Percentiles rank a stretch among this genome's conserved stretches.
These are phyloP conservation scores for Arxiozyma slooffiae DNA, from an alignment of 1,139 yeast species.

Conservation along the genomic window DNA sequence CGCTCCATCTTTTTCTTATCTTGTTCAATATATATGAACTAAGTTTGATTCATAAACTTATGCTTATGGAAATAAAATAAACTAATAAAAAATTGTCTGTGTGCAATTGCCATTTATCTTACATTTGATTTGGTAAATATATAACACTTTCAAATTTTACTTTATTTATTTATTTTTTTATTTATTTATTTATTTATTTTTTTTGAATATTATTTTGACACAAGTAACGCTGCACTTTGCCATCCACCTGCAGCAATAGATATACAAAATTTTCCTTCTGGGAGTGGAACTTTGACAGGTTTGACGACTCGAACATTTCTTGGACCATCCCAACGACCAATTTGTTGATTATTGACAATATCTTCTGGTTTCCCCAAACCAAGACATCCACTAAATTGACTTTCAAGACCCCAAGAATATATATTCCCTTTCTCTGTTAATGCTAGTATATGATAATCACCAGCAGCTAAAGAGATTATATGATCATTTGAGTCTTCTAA, in stretches of 20 bases:
- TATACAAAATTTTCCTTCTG: constrained; percentile 33
- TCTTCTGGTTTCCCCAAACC: constrained; percentile 48
- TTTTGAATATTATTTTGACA: constrained; percentile 6
- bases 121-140: not conserved
- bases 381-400: constrained; percentile 55
- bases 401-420: constrained; percentile 65
- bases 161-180: no score
- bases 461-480: constrained; percentile 52
- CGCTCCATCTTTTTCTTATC: not conserved
- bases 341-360: constrained; percentile 23
- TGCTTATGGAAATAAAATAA: not conserved
- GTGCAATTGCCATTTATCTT: no score
- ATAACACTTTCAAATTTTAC: not conserved
- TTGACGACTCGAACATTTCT: constrained; percentile 36
- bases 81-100: not conserved
- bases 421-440: constrained; percentile 49
- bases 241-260: constrained; percentile 69
- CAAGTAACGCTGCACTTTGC: constrained; percentile 59
- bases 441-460: constrained; percentile 67
- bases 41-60: not conserved
- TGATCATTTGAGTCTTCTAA: constrained; percentile 40
- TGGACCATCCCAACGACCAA: constrained; percentile 28
- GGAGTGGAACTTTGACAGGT: constrained; percentile 39
- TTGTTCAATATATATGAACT: not conserved
- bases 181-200: no score